Conservation (phyloP, 768 basidiomycete species). For the Tricholoma sp. region DNA sequence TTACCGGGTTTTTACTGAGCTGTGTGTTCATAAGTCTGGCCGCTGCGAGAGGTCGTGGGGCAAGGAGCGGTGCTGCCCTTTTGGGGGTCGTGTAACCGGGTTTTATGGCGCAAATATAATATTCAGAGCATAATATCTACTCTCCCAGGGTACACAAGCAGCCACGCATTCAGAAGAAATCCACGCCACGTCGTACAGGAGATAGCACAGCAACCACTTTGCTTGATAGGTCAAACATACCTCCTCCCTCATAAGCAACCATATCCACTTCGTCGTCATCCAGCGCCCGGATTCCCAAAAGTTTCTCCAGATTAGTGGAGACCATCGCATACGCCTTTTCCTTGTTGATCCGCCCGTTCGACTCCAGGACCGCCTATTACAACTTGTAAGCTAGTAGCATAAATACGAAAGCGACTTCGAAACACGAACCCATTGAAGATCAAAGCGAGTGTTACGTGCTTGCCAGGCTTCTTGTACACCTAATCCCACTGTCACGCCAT, state of each 20-base stretch:
- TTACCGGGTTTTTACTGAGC: slow-evolving; percentile 78
- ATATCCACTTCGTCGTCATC: slow-evolving; percentile 47
- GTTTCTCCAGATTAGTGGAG: slow-evolving; percentile 39
- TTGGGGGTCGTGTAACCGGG: slow-evolving; percentile 53
- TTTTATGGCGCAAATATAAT: slow-evolving; percentile 21
- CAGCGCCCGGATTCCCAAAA: slow-evolving; percentile 33
- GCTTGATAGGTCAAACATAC: slow-evolving; percentile 48
- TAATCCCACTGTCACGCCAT: slow-evolving; percentile 79
- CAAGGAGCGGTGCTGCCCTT: slow-evolving; percentile 60
- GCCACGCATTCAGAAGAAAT: slow-evolving; percentile 35
- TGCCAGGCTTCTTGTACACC: slow-evolving; percentile 66
- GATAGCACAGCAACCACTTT: slow-evolving; percentile 57
- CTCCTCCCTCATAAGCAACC: slow-evolving; percentile 58
- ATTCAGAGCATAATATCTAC: slow-evolving; percentile 21
- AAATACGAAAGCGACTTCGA: neutral
- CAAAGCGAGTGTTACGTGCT: slow-evolving; percentile 72
- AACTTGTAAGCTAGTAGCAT: neutral
- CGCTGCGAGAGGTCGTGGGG: slow-evolving; percentile 65
- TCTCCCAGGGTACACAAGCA: neutral
- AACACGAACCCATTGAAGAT: slow-evolving; percentile 64
- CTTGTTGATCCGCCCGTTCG: slow-evolving; percentile 37
- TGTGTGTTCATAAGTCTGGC: slow-evolving; percentile 75
- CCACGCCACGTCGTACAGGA: slow-evolving; percentile 42
- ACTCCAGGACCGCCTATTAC: slow-evolving; percentile 40
- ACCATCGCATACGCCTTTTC: slow-evolving; percentile 38